Conservation (phyloP, 441 rosid species). For the Aquilaria agallochum region DNA sequence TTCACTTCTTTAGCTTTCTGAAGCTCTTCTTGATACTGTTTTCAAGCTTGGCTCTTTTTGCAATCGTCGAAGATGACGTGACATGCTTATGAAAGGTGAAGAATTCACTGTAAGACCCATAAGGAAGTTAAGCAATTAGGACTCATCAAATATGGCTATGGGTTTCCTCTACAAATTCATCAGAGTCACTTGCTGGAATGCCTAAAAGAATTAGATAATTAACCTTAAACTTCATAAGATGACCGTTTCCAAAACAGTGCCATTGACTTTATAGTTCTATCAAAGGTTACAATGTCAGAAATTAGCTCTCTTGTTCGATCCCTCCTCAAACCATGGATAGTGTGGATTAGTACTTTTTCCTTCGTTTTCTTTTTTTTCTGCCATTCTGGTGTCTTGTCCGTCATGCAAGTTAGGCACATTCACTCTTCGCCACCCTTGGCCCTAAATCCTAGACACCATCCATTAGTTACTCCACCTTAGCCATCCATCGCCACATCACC, state of each 20-base stretch:
- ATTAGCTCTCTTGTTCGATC: constrained; percentile 56
- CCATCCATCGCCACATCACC: no score
- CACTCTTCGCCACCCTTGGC: no score
- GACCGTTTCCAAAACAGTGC: constrained; percentile 55
- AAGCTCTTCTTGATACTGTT: constrained; percentile 17
- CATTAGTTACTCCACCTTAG: no score
- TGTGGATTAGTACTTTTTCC: no score
- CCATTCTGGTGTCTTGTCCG: no score
- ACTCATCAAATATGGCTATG: constrained; percentile 42
- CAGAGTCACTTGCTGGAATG: constrained; percentile 89
- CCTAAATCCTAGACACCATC: no score
- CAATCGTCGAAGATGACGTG: constrained; percentile 49
- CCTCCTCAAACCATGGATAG: constrained; percentile 26
- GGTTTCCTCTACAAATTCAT: constrained; percentile 63
- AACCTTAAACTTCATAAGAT: constrained; percentile 46
- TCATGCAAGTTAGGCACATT: no score
- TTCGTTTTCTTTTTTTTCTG: no score
- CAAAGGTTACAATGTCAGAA: constrained; percentile 50
- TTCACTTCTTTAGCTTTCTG: not conserved
- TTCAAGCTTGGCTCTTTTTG: constrained; percentile 14
- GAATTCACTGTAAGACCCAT: constrained; percentile 36
- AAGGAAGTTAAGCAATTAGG: constrained; percentile 48
- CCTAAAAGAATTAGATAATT: constrained; percentile 59
- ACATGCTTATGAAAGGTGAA: constrained; percentile 51
- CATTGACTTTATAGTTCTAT: constrained; percentile 58